Evolutionary conservation across 2,329 filamentous ascomycete genomes (phyloP).

Genomic region (Lomentospora prolificans): DNA sequence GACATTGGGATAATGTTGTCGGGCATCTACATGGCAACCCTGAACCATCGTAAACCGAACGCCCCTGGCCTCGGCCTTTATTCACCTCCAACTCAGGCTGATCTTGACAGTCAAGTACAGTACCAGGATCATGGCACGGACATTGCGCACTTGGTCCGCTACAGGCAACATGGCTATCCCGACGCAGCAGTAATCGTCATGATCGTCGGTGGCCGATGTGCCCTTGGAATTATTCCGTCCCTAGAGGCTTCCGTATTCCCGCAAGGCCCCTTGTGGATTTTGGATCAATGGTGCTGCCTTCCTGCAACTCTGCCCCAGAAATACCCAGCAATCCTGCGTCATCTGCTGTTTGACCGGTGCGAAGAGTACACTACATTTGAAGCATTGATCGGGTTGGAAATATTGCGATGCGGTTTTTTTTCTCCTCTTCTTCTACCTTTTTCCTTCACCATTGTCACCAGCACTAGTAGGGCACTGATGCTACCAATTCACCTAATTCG

Average conservation of each 20-base stretch:
- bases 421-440: too few species aligned
- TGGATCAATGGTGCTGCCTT: too few species aligned
- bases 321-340: background rate
- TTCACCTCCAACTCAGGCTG: background rate
- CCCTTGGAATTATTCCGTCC: constrained; percentile 9
- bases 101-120: background rate
- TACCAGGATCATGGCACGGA: constrained; percentile 3
- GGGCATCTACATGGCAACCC: background rate
- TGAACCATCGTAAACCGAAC: background rate
- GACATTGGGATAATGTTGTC: background rate
- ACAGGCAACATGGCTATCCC: constrained; percentile 2
- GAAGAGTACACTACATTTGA: background rate
- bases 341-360: background rate
- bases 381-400: too few species aligned
- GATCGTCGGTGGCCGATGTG: constrained; percentile 4
- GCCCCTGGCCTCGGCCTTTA: background rate
- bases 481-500: too few species aligned
- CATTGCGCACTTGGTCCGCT: constrained; percentile 2
- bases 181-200: constrained; percentile 4
- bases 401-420: too few species aligned
- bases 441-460: too few species aligned
- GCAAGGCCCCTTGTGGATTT: background rate
- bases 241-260: background rate
- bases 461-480: too few species aligned
- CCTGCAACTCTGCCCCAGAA: background rate